Evolutionary conservation across 257 asterid species (phyloP), one percentile per base, ranked within the genome.

Genomic region (Rhazya stricta): DNA sequence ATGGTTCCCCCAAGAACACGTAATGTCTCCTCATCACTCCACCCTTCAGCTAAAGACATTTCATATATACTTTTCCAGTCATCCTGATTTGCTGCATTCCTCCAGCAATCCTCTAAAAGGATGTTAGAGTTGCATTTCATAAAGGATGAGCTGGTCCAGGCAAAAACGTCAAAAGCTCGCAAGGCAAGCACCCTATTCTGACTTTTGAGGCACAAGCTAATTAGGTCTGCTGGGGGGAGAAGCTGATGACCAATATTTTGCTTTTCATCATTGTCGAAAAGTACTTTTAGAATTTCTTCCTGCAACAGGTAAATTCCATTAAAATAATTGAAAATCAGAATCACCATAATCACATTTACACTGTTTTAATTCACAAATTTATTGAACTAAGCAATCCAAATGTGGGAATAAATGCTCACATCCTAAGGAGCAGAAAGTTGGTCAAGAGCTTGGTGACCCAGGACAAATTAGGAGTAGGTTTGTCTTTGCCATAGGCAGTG

Each of bases 81-180:
- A 56, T 94, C 99, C 79, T 92, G 97, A 79, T 85, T 86, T 53
- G 94, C 90, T 25, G 97, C 97, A 72, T 92, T 92, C 73, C 92
- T 92, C 99, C 97, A 94, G 89, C 99, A 94, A 30, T 92, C 92
- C 86, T 92, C 97, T 84, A 94, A 76, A 70, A 92, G 89, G 87
- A n/a, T n/a, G n/a, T 83, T 84, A 45, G 85, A 68, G 81, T 94
- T 92, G 67, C 81, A 84, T 84, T 85, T 88, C 60, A 90, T 72
- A 56, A 94, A 94, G 60, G 97, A 90, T 67, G 86, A 79, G 79
- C 96, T 94, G 69, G 97, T 89, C 92, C 96, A 94, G 58, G 96
- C 88, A 81, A 94, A 94, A 60, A 92, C 79, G 76, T 92, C 96
- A 71, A 94, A 94, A 74, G 88, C 95, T 74, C 89, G 88, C 79